A percentile compares a stretch with the other conserved stretches of the same genome.
Conservation (phyloP, 768 basidiomycete species). For the Obba rivulosa region DNA sequence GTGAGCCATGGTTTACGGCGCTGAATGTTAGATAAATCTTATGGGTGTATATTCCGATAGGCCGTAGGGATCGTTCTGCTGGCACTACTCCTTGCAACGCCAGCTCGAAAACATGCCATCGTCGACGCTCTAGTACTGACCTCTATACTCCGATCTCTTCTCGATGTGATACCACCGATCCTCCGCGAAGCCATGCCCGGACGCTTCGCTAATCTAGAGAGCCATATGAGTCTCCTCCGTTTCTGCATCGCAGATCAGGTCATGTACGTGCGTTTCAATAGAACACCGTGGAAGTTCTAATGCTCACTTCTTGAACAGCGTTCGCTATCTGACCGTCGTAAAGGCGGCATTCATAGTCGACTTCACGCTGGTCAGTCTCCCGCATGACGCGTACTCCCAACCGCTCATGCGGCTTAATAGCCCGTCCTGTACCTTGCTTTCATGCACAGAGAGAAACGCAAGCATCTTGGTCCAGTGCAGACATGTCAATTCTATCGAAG, state of each 20-base stretch:
- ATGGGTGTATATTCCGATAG: no score
- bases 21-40: neutral
- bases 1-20: conserved; percentile 2
- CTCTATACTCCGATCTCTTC: conserved; percentile 11
- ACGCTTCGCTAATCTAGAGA: conserved; percentile 1
- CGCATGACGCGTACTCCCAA: neutral
- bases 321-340: conserved; percentile 16
- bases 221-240: neutral
- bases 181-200: conserved; percentile 2
- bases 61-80: conserved; percentile 7
- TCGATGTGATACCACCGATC: conserved; percentile 11
- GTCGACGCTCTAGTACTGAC: conserved; percentile 15
- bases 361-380: conserved; percentile 15
- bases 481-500: conserved; percentile 10
- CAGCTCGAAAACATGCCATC: conserved; percentile 17
- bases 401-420: neutral
- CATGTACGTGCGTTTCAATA: conserved; percentile 5
- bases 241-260: conserved; percentile 15
- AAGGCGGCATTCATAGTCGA: conserved; percentile 19
- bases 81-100: conserved; percentile 12
- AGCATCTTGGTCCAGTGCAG: conserved; percentile 1
- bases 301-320: neutral
- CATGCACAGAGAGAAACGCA: conserved; percentile 2
- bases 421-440: conserved; percentile 13
- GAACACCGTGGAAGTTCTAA: neutral